Base-by-base conservation (phyloP, 2,329 filamentous ascomycete species). In the Stachybotrys echinatus region DNA sequence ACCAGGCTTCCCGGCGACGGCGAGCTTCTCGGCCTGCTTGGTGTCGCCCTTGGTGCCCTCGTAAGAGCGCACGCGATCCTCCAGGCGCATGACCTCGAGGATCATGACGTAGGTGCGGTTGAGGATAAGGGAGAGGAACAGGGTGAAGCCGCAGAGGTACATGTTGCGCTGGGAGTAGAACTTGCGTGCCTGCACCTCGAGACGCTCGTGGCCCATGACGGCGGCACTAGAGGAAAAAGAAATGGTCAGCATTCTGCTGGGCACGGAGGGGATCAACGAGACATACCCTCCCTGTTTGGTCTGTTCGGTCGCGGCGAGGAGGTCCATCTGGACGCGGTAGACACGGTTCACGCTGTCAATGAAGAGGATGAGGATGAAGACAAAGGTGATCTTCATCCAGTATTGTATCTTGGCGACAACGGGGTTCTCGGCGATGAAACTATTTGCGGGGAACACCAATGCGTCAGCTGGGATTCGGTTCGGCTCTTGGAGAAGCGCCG, bases 121-220 rank as follows among this genome's bases (percentile, higher is more conserved):
- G 68, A 95, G 89, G 73, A 99, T 99, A 57, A 99, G 81, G 48
- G 92, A 97, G 54, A 99, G 87, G 84, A 99, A 97, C 56, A 99
- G 87, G 5, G 94, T 99, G 80, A 99, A 99, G 62, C 94, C 94
- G 73, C 94, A 97, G 54, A 99, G 91, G 76, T 99, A 99, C 94
- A 99, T 99, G 84, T 99, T 99, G 72, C 94, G 92, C 78, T 99
- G 92, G 54, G 92, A 96, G 82, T 99, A 99, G 80, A 99, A 99
- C 76, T 99, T 99, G 81, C 94, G 91, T 58, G 94, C 92, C 74
- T 99, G 94, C 48, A 97, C 92, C 75, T 99, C 94, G 82, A 95
- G 91, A 57, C 94, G 92, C 69, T 97, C 94, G 66, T 89, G 87
- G 56, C 94, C 92, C 62, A 96, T 84, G 52, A 92, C 84, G 47